phyloP scores from a whole-genome alignment of 148 eudicot species.

The Amaranthus palmeri region DNA sequence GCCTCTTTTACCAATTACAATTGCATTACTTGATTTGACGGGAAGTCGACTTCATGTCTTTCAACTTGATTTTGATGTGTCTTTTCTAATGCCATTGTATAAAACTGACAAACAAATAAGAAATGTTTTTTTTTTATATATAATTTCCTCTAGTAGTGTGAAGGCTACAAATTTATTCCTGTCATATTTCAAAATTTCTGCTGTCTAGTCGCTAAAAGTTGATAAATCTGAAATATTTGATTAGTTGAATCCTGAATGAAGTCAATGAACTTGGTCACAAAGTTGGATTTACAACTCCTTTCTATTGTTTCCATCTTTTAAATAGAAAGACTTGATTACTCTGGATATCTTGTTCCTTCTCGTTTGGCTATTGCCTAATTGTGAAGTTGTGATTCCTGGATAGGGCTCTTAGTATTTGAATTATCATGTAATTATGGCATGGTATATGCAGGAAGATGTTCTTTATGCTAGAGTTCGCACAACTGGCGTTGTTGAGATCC shows the following conservation, averaged over 20 bases:
- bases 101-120: conserved; percentile 2
- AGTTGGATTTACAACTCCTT: neutral
- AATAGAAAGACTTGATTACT: neutral
- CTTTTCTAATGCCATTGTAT: neutral
- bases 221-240: neutral
- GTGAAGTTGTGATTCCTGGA: neutral
- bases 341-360: neutral
- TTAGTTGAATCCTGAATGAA: neutral
- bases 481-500: conserved; percentile 94
- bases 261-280: neutral
- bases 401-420: no score
- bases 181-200: neutral
- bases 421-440: neutral
- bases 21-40: neutral
- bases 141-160: neutral
- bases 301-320: neutral
- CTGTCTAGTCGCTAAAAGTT: conserved; percentile 1
- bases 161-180: neutral
- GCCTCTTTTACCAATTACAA: neutral
- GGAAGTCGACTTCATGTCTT: neutral
- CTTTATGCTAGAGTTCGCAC: conserved; percentile 95
- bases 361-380: neutral
- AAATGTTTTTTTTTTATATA: neutral
- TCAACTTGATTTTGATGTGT: neutral
- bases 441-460: conserved; percentile 73